Conservation (phyloP, 2,329 filamentous ascomycete species). For the Waltergamsia citrina region DNA sequence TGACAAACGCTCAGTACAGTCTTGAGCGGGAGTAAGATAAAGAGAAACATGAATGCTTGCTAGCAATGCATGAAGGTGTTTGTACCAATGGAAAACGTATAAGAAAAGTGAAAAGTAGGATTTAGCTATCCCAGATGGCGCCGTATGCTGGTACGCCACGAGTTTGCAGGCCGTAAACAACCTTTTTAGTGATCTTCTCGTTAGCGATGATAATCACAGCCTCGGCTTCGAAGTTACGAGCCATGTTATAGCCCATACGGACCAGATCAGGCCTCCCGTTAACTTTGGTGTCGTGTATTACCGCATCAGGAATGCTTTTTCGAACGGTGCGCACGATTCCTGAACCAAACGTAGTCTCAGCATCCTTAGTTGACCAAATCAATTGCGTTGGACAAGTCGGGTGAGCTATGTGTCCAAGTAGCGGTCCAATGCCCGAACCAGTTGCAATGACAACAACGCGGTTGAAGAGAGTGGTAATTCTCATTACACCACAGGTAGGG, state of each 20-base stretch:
- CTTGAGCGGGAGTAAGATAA: too few species aligned
- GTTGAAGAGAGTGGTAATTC: constrained; percentile 52
- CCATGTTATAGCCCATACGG: constrained; percentile 32
- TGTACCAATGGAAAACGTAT: not conserved
- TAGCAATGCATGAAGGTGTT: not conserved
- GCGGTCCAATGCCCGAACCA: constrained; percentile 60
- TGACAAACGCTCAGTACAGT: too few species aligned
- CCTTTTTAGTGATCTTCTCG: constrained; percentile 47
- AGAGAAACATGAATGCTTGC: too few species aligned
- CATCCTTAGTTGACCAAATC: constrained; percentile 55
- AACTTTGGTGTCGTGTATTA: constrained; percentile 53
- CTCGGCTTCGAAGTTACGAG: constrained; percentile 44
- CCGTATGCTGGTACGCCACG: constrained; percentile 56
- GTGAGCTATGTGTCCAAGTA: constrained; percentile 42
- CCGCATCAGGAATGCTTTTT: constrained; percentile 44
- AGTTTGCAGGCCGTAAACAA: constrained; percentile 55
- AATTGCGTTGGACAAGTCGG: constrained; percentile 37
- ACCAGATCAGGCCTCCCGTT: constrained; percentile 43
- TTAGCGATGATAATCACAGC: constrained; percentile 65
- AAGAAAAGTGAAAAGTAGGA: constrained; percentile 2
- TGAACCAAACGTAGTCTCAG: constrained; percentile 47
- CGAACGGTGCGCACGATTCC: constrained; percentile 41
- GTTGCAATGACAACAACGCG: constrained; percentile 55
- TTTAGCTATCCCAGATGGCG: constrained; percentile 52
- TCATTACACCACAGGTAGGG: constrained; percentile 53